These are phyloP conservation scores for Hapsidospora chrysogenum DNA, from an alignment of 495 filamentous ascomycete genomes.

Conservation along the genomic window DNA sequence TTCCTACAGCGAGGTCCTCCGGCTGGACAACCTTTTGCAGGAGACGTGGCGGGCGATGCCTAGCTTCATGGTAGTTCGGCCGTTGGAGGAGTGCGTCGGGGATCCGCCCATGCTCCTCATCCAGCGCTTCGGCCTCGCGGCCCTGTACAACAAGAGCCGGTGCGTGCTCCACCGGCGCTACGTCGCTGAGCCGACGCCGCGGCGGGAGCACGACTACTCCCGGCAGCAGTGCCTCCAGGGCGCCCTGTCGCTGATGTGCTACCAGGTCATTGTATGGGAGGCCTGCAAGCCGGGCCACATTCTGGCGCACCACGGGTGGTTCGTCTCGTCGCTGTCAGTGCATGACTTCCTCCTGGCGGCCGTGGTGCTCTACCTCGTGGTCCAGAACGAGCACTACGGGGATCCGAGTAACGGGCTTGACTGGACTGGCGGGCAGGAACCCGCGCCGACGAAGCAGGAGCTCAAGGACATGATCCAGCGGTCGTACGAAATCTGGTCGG, in stretches of 20 bases:
- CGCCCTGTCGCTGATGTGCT: conserved; percentile 41
- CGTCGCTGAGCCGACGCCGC: conserved; percentile 35
- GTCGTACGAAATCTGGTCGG: conserved; percentile 16
- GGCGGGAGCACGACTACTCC: conserved; percentile 50
- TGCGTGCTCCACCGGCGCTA: conserved; percentile 62
- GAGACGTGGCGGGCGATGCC: conserved; percentile 41
- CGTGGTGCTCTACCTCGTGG: conserved; percentile 24
- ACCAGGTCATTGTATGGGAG: conserved; percentile 21
- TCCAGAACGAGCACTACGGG: conserved; percentile 16
- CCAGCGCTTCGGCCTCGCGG: conserved; percentile 50
- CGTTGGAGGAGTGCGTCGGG: conserved; percentile 41
- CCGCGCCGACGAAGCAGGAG: conserved; percentile 10
- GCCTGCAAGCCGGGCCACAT: conserved; percentile 21
- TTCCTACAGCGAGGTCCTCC: conserved; percentile 49
- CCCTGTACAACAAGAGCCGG: conserved; percentile 57
- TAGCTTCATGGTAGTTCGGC: conserved; percentile 37
- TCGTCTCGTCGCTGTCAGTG: conserved; percentile 20
- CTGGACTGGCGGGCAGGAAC: conserved; percentile 9
- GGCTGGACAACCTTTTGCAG: conserved; percentile 43
- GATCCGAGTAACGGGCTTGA: conserved; percentile 9
- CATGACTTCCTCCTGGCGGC: conserved; percentile 32
- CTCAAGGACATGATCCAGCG: conserved; percentile 11
- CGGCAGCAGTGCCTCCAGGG: conserved; percentile 49
- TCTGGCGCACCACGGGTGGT: conserved; percentile 22
- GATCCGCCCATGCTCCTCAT: conserved; percentile 49